Evolutionary conservation across 306 rosid genomes (phyloP).

Genomic region (Acmispon strigosus): DNA sequence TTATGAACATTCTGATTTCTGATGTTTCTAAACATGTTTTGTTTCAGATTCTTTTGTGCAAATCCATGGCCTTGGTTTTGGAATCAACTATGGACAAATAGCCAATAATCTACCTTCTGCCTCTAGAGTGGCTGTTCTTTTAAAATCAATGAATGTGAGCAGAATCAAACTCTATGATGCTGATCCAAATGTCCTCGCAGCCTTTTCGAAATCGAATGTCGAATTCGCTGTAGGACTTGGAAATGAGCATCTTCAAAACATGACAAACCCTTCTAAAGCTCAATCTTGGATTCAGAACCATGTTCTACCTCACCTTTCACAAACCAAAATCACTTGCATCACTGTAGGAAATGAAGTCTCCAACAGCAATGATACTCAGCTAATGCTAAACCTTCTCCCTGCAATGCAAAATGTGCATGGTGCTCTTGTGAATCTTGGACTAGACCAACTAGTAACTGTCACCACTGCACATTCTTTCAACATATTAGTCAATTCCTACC

Average conservation of each 20-base stretch:
- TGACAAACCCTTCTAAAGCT: slow-evolving; percentile 55
- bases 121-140: slow-evolving; percentile 45
- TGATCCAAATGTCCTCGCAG: slow-evolving; percentile 70
- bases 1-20: background rate
- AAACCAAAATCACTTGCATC: slow-evolving; percentile 60
- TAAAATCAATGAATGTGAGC: slow-evolving; percentile 52
- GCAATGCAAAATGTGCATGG: slow-evolving; percentile 62
- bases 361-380: slow-evolving; percentile 32
- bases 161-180: slow-evolving; percentile 85
- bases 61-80: slow-evolving; percentile 45
- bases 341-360: slow-evolving; percentile 73
- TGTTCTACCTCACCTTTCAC: slow-evolving; percentile 50
- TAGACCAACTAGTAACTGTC: slow-evolving; percentile 45
- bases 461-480: slow-evolving; percentile 68
- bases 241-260: slow-evolving; percentile 47
- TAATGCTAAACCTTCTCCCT: slow-evolving; percentile 45
- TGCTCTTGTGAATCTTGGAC: slow-evolving; percentile 54
- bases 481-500: slow-evolving; percentile 46
- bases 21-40: background rate
- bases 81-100: slow-evolving; percentile 87
- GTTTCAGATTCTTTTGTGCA: slow-evolving; percentile 36
- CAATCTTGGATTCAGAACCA: slow-evolving; percentile 57
- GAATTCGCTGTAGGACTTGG: slow-evolving; percentile 72
- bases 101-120: slow-evolving; percentile 79
- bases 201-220: slow-evolving; percentile 58